Evolutionary conservation across 176 grass and related monocot genomes (phyloP), one percentile per base, ranked within the genome.

Genomic region (Bonia amplexicaulis): DNA sequence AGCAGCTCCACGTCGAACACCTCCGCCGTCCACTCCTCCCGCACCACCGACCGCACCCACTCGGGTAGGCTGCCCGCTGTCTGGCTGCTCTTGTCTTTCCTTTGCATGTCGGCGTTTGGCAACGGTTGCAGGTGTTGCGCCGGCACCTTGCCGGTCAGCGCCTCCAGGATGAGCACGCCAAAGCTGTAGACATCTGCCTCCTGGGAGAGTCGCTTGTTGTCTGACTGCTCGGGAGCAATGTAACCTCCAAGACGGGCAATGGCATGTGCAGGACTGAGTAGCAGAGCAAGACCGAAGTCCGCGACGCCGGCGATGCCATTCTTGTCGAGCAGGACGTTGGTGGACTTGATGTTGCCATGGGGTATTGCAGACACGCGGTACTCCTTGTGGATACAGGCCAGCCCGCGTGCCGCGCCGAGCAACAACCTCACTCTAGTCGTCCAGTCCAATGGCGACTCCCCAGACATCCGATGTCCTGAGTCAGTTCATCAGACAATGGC

Each of bases 1-100:
- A 95, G 81, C 86, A 95, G 85, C 93, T 95, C 93, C 80, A 82
- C 88, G 35, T 95, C 93, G 71, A 95, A 95, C 84, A 95, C 93
- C 86, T 95, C 90, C 7, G 93, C 93, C 7, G 86, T 95, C 93
- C 90, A 95, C 86, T 95, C 91, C 72, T 95, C 93, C 52, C 88
- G 67, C 77, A 95, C 93, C 90, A 95, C 93, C 40, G 90, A 91
- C 86, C 84, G 86, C 46, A 95, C 93, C 93, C 93, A 95, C 77
- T 89, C 86, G 0, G 91, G 88, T 0, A 93, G 88, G 73, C 59
- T 77, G 35, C 54, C 71, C 16, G 69, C 84, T 44, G 64, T 13
- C 31, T 27, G 60, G 42, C 41, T 49, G 41, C 54, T 54, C 71
- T 73, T 86, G 25, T 85, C 61, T 58, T 86, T 86, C n/a, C 75